Percentiles rank a stretch among this genome's conserved stretches.
Evolutionary conservation across 257 asterid genomes (phyloP).

Genomic region (Solanum etuberosum): DNA sequence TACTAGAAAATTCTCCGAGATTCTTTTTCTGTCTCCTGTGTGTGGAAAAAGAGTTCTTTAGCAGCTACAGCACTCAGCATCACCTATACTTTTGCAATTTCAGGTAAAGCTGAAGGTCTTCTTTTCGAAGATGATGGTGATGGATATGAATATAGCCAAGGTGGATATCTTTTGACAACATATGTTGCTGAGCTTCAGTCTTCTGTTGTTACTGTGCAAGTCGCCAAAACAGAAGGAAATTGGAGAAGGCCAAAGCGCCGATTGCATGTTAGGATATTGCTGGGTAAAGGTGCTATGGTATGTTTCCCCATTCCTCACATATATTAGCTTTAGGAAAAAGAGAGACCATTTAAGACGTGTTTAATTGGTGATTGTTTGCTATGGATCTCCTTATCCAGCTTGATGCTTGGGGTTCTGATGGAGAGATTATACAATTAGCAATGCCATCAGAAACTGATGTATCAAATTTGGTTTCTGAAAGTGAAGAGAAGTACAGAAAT

Average conservation of each 20-base stretch:
- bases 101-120: conserved; percentile 89
- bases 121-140: conserved; percentile 89
- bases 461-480: conserved; percentile 34
- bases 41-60: background rate
- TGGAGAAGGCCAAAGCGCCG: conserved; percentile 78
- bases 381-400: conserved; percentile 29
- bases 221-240: conserved; percentile 66
- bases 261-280: conserved; percentile 60
- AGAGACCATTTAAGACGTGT: background rate
- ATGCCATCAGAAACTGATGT: conserved; percentile 63
- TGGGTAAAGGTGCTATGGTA: conserved; percentile 74
- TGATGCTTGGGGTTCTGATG: conserved; percentile 76
- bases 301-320: background rate
- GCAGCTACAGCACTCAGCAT: background rate
- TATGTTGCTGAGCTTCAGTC: conserved; percentile 63
- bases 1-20: background rate
- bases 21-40: background rate
- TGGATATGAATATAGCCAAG: conserved; percentile 69
- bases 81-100: background rate
- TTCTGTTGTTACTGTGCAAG: conserved; percentile 60
- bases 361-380: background rate
- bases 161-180: conserved; percentile 69
- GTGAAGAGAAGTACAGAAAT: conserved; percentile 41
- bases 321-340: background rate
- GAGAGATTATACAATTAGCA: conserved; percentile 49